A percentile compares a stretch with the other conserved stretches of the same genome.
Evolutionary conservation across 768 basidiomycete species (phyloP).

Genomic region (Phallus indusiatus): DNA sequence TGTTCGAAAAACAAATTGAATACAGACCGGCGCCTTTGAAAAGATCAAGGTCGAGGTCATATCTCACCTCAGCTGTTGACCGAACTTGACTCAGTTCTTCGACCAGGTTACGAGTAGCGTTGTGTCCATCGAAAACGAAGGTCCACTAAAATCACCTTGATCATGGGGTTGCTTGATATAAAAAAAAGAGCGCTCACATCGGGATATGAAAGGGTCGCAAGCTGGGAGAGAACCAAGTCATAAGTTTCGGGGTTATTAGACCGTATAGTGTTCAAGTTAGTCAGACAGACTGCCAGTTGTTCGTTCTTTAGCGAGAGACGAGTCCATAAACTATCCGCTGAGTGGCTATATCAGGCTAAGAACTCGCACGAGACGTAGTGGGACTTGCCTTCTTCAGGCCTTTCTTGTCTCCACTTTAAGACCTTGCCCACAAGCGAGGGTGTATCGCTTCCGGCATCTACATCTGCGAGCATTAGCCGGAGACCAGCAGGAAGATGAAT

Average conservation of each 20-base stretch:
- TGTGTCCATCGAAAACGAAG: not conserved
- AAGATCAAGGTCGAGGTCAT: conserved; percentile 5
- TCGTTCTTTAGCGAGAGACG: conserved; percentile 33
- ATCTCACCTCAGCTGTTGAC: conserved; percentile 28
- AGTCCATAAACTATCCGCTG: conserved; percentile 60
- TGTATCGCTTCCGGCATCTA: conserved; percentile 93
- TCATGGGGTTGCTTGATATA: not conserved
- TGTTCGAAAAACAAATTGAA: conserved; percentile 20
- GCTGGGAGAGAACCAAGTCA: not conserved
- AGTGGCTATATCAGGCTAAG: not conserved
- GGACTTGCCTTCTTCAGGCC: conserved; percentile 43
- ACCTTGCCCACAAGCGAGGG: conserved; percentile 91
- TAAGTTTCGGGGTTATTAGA: not conserved
- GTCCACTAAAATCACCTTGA: not conserved
- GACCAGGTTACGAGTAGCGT: not conserved
- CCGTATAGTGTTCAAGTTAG: not conserved
- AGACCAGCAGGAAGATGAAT: conserved; percentile 81
- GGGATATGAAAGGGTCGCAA: not conserved
- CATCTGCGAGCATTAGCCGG: conserved; percentile 85
- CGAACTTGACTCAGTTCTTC: not conserved
- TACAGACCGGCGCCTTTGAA: not conserved
- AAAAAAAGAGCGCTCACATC: not conserved
- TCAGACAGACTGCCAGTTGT: not conserved
- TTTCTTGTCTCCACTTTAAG: conserved; percentile 73
- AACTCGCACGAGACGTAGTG: not conserved